Base-by-base conservation (phyloP, 2,329 filamentous ascomycete genomes). In the Alternaria incomplexa region DNA sequence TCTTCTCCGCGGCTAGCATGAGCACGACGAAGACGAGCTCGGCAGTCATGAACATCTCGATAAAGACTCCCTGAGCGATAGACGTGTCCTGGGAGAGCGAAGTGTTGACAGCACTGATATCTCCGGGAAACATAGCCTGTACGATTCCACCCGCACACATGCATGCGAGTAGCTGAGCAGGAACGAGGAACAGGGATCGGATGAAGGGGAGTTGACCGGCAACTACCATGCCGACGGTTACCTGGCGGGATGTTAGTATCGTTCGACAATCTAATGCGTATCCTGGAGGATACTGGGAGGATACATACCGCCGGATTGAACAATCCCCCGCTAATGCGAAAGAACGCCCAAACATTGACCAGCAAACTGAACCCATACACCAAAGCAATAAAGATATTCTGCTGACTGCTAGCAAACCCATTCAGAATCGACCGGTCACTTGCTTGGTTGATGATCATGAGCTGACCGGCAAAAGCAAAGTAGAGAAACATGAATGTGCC, bases 321-420 rank as follows among this genome's bases (percentile, higher is more conserved):
- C 32, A 72, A 43, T 3, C 64, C 64, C 1, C 74, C 72, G 40
- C 67, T 72, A n/a, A 76, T 77, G 5, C 74, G 61, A 43, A 71
- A 78, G 32, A 79, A 78, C 0, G 73, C 69, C 76, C 75, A 79
- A 0, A 69, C 74, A 58, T 75, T 77, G 0, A 78, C 75, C 43
- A 77, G 48, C 20, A 77, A 61, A 45, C 67, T 71, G 15, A 79
- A 71, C 3, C 72, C 73, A 56, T 77, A 78, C 6, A 70, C 56
- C n/a, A 78, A 56, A 9, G 73, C 68, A n/a, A 72, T 72, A 28
- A 74, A 75, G 12, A 77, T 67, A 17, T 72, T 66, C 44, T 65
- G 62, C 57, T 67, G 63, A n/a, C 64, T 65, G 45, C 71, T 74
- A 13, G 61, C 45, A 6, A 59, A 52, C 7, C 69, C 62, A 48